Conservation (phyloP, 208 protist species). For the Wallacemonas sp. region DNA sequence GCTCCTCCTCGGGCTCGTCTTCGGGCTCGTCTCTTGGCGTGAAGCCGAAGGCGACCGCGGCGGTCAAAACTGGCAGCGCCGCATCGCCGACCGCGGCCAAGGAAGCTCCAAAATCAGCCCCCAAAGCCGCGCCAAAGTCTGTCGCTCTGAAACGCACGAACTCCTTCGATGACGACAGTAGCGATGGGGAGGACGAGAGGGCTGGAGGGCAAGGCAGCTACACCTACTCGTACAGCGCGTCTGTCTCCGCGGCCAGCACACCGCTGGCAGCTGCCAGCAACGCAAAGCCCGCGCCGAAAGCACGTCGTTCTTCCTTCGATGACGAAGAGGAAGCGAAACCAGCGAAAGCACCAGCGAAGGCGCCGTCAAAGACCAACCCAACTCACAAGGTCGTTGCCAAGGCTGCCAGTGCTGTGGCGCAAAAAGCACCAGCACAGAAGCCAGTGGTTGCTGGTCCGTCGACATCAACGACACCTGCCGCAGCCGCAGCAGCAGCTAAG, state of each 20-base stretch:
- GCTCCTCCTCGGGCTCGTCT: no score
- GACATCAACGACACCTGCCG: not conserved
- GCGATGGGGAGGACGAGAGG: not conserved
- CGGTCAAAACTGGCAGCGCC: not conserved
- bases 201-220: slow-evolving; percentile 7
- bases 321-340: slow-evolving; percentile 31
- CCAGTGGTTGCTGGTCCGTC: not conserved
- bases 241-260: not conserved
- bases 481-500: not conserved
- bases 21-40: not conserved
- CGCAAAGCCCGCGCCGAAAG: not conserved
- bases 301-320: slow-evolving; percentile 32
- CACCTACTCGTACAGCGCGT: slow-evolving; percentile 23
- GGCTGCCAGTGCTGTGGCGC: not conserved
- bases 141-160: slow-evolving; percentile 8
- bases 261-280: not conserved
- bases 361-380: no score
- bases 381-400: not conserved
- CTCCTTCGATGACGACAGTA: slow-evolving; percentile 30
- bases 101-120: not conserved
- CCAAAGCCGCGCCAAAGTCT: not conserved
- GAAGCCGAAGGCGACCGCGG: not conserved
- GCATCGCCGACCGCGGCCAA: not conserved
- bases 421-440: not conserved
- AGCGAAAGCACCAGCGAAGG: no score